These are phyloP conservation scores for Puccinellia tenuiflora DNA, from an alignment of 176 grass and related monocot genomes.

Conservation along the genomic window DNA sequence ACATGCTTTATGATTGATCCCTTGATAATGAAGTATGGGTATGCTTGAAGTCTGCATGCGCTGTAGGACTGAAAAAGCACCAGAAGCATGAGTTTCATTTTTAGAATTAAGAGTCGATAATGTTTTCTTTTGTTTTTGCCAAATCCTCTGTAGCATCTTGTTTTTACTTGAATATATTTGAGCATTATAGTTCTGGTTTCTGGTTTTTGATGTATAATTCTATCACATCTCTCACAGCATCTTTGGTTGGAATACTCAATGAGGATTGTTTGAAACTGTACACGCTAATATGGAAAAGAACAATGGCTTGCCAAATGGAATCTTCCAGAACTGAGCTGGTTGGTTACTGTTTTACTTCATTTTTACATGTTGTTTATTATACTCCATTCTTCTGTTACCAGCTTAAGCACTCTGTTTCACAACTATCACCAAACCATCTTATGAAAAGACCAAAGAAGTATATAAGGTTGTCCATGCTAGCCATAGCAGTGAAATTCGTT, in stretches of 20 bases:
- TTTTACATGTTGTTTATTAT: conserved; percentile 21
- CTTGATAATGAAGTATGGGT: conserved; percentile 1
- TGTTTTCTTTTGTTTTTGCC: background rate
- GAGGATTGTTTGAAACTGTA: conserved; percentile 89
- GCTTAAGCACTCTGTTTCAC: background rate
- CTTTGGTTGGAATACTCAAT: conserved; percentile 73
- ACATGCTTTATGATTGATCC: background rate
- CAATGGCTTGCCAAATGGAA: conserved; percentile 96
- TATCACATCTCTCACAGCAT: conserved; percentile 51
- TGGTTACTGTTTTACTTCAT: conserved; percentile 26
- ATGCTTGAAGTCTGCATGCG: background rate
- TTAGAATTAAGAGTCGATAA: background rate
- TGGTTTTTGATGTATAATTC: conserved; percentile 25
- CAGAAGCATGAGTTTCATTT: background rate
- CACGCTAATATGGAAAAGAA: conserved; percentile 84
- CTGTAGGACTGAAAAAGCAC: conserved; percentile 1
- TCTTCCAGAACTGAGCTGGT: conserved; percentile 71
- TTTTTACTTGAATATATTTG: background rate
- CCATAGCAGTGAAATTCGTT: background rate
- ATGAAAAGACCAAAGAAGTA: background rate
- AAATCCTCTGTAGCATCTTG: background rate
- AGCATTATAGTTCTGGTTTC: background rate
- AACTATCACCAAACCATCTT: background rate
- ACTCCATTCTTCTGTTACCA: background rate
- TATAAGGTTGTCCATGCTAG: background rate